phyloP scores from a whole-genome alignment of 306 rosid species.

The Albizia julibrissin region DNA sequence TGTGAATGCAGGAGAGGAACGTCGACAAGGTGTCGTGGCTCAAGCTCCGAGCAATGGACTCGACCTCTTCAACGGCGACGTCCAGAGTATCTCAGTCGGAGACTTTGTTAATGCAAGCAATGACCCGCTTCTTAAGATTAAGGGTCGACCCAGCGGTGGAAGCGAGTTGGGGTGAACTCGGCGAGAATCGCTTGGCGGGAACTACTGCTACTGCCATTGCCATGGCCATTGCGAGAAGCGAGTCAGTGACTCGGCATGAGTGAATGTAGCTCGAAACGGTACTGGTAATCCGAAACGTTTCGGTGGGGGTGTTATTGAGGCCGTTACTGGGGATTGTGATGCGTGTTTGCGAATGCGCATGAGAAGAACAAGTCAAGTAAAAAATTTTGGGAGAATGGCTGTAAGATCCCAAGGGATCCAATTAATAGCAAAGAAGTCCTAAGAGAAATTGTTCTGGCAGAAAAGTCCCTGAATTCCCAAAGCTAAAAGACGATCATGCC shows the following conservation, averaged over 20 bases:
- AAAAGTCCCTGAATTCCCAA: too few species aligned
- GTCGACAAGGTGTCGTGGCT: constrained; percentile 62
- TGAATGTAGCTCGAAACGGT: neutral
- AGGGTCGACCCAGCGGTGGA: constrained; percentile 44
- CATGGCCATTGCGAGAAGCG: constrained; percentile 39
- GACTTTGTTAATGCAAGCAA: constrained; percentile 76
- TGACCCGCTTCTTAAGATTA: constrained; percentile 79
- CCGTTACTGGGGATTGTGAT: neutral
- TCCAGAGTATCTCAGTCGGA: constrained; percentile 89
- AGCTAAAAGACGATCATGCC: too few species aligned
- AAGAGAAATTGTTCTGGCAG: too few species aligned
- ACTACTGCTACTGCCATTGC: constrained; percentile 37
- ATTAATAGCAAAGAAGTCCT: too few species aligned
- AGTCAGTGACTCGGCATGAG: constrained; percentile 39
- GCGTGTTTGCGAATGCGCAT: too few species aligned
- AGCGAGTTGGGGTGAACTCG: constrained; percentile 48
- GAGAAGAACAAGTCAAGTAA: too few species aligned
- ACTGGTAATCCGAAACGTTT: neutral
- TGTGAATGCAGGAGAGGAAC: constrained; percentile 78
- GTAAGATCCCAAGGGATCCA: too few species aligned
- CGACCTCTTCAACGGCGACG: constrained; percentile 67
- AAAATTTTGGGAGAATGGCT: too few species aligned
- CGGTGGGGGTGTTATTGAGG: neutral
- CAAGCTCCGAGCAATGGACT: constrained; percentile 69
- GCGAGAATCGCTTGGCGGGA: constrained; percentile 53